Evolutionary conservation across 140 eudicot species (phyloP).

Genomic region (Stevia rebaudiana): DNA sequence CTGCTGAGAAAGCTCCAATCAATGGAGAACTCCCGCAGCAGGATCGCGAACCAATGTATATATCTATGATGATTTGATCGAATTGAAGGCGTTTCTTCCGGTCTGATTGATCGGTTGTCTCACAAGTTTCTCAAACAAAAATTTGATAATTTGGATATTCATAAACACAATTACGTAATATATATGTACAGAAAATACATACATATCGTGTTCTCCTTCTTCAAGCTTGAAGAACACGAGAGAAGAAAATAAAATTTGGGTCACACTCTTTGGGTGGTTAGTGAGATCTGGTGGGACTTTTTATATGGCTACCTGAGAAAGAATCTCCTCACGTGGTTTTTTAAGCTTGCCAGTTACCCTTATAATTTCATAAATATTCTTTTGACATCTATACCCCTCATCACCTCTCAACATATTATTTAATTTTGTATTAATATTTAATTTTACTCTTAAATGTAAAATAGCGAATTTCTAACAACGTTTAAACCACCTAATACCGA

Average conservation of each 20-base stretch:
- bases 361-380: neutral
- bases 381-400: constrained; percentile 27
- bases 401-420: neutral
- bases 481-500: too few relatives aligned
- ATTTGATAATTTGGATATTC: constrained; percentile 29
- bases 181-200: neutral
- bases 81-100: neutral
- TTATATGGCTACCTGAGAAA: constrained; percentile 20
- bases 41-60: constrained; percentile 29
- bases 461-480: too few relatives aligned
- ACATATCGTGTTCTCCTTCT: neutral
- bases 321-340: constrained; percentile 49
- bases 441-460: too few relatives aligned
- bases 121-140: constrained; percentile 27
- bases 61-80: constrained; percentile 25
- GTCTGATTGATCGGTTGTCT: constrained; percentile 29
- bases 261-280: constrained; percentile 36
- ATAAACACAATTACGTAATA: neutral
- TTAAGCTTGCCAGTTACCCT: constrained; percentile 31
- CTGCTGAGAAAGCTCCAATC: constrained; percentile 46
- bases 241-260: neutral
- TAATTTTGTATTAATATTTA: too few relatives aligned
- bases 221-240: neutral
- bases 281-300: constrained; percentile 40
- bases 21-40: constrained; percentile 41